Evolutionary conservation across 1,284 basidiomycete species (phyloP).

Genomic region (Coniferiporia sulphurascens): DNA sequence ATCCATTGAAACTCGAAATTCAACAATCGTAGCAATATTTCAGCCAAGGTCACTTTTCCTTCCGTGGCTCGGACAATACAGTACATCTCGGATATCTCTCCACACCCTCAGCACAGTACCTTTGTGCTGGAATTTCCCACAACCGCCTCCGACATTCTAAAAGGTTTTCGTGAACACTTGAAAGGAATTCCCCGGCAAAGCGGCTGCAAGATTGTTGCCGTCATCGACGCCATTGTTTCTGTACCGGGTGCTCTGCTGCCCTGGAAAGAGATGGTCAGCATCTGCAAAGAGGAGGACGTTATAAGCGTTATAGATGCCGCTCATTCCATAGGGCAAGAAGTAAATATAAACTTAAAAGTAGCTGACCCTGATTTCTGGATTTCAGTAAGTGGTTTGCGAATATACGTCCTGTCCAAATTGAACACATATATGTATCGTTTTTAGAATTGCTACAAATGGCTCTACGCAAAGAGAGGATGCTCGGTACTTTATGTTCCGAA

Average conservation of each 20-base stretch:
- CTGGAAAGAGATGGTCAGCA: slow-evolving; percentile 71
- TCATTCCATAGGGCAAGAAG: slow-evolving; percentile 56
- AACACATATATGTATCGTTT: background rate
- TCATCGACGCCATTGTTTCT: slow-evolving; percentile 76
- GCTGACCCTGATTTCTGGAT: slow-evolving; percentile 76
- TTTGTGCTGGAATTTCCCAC: slow-evolving; percentile 62
- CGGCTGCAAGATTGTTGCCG: slow-evolving; percentile 53
- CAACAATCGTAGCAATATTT: background rate
- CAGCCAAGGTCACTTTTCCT: slow-evolving; percentile 66
- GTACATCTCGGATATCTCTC: slow-evolving; percentile 54
- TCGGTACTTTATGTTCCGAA: slow-evolving; percentile 77
- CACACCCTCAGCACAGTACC: slow-evolving; percentile 45
- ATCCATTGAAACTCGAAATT: background rate
- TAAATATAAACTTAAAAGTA: slow-evolving; percentile 54
- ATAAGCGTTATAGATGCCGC: slow-evolving; percentile 82
- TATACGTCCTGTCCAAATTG: background rate
- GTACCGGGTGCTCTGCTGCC: slow-evolving; percentile 71
- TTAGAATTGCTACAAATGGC: slow-evolving; percentile 84
- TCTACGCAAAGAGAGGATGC: slow-evolving; percentile 66
- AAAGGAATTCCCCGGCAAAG: slow-evolving; percentile 29
- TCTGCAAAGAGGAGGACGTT: slow-evolving; percentile 66
- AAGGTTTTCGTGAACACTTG: slow-evolving; percentile 43
- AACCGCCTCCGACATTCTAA: slow-evolving; percentile 54
- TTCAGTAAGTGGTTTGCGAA: slow-evolving; percentile 43
- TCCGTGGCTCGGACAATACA: slow-evolving; percentile 54